phyloP scores from a whole-genome alignment of 768 basidiomycete species.

The Hydnomerulius pinastri region DNA sequence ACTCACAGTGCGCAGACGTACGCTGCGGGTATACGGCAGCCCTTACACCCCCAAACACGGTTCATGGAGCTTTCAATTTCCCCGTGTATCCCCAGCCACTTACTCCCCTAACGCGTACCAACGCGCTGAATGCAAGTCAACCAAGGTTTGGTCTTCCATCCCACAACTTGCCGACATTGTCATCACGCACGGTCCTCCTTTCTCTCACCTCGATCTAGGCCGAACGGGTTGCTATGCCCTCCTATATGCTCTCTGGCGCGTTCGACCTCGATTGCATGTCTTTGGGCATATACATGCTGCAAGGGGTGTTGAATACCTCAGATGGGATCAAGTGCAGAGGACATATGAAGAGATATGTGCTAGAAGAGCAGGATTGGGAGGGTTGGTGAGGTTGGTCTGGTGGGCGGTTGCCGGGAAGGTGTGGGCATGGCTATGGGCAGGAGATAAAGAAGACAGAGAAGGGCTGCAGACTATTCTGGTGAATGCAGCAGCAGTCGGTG shows the following conservation, averaged over 20 bases:
- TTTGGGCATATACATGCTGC: slow-evolving; percentile 46
- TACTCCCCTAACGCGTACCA: too few relatives aligned
- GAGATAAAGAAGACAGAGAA: slow-evolving; percentile 5
- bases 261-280: slow-evolving; percentile 39
- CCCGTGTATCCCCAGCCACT: too few relatives aligned
- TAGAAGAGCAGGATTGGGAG: slow-evolving; percentile 10
- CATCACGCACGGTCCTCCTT: slow-evolving; percentile 45
- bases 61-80: not conserved
- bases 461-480: slow-evolving; percentile 29
- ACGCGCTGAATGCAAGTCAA: too few relatives aligned
- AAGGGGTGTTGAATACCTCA: slow-evolving; percentile 33
- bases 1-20: slow-evolving; percentile 32
- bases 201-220: slow-evolving; percentile 32
- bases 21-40: slow-evolving; percentile 39
- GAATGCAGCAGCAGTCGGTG: slow-evolving; percentile 35
- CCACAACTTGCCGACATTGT: slow-evolving; percentile 40
- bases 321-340: slow-evolving; percentile 34
- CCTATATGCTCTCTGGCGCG: slow-evolving; percentile 32
- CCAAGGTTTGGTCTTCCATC: slow-evolving; percentile 35
- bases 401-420: slow-evolving; percentile 10
- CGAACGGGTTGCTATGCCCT: slow-evolving; percentile 38
- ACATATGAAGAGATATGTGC: slow-evolving; percentile 32
- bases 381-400: slow-evolving; percentile 16
- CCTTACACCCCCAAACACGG: slow-evolving; percentile 42
- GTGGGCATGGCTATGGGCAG: too few relatives aligned